Evolutionary conservation across 176 grass and related monocot species (phyloP).

Genomic region (Carex parvula): DNA sequence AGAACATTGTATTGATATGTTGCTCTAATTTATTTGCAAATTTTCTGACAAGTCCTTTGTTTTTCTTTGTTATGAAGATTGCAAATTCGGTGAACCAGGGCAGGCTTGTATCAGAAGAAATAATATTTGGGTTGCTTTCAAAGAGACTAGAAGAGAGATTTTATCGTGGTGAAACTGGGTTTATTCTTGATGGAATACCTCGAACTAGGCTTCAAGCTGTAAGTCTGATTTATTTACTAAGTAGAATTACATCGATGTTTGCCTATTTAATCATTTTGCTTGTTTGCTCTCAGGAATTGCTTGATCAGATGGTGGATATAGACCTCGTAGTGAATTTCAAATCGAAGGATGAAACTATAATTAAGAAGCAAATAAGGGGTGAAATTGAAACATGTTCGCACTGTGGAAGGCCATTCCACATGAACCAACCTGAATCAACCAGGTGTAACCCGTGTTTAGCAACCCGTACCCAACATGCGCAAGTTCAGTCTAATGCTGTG

Average conservation of each 20-base stretch:
- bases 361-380: conserved; percentile 57
- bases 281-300: conserved; percentile 51
- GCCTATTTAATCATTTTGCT: neutral
- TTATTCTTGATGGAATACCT: conserved; percentile 93
- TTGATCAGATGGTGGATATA: conserved; percentile 82
- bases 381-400: conserved; percentile 64
- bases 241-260: neutral
- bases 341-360: conserved; percentile 59
- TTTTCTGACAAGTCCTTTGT: neutral
- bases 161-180: conserved; percentile 83
- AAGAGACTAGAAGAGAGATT: conserved; percentile 85
- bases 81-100: conserved; percentile 76
- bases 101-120: conserved; percentile 75
- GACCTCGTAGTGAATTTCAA: conserved; percentile 97
- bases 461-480: conserved; percentile 39
- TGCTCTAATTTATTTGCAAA: neutral
- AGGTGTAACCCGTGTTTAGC: conserved; percentile 42
- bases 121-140: conserved; percentile 89
- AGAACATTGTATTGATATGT: neutral
- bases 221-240: conserved; percentile 26
- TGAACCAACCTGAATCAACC: conserved; percentile 34
- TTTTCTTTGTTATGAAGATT: conserved; percentile 42
- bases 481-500: conserved; percentile 33
- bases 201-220: conserved; percentile 78
- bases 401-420: conserved; percentile 67